Evolutionary conservation across 2,329 filamentous ascomycete genomes (phyloP), one percentile per base, ranked within the genome.

Genomic region (Ophiostoma quercus): DNA sequence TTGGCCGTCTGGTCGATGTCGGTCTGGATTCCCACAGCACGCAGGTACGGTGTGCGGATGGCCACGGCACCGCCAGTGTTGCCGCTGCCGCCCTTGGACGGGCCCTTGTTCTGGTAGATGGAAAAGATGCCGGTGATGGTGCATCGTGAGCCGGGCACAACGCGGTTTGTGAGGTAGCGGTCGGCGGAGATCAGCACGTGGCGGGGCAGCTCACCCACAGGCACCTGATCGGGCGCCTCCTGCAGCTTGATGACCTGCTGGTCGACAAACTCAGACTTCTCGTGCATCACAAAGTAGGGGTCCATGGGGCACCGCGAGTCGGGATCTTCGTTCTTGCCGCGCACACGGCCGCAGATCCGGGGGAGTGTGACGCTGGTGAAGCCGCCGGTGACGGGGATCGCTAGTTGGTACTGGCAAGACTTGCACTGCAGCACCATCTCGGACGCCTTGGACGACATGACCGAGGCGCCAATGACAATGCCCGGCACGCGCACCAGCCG

Each of bases 231-330:
- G 1, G 95, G 95, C 0, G 94, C 95, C 80, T 99, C 95, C 78
- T 99, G 95, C 22, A 99, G 87, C 79, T 99, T 99, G 78, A 99
- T 90, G 71, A 99, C 92, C 79, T 99, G 95, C 79, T 99, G 95
- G 76, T 99, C 95, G 76, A 98, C 94, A 77, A 99, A 99, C 73
- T 89, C 88, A 51, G 92, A 97, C 78, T 91, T 93, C 79, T 99
- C 95, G 77, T 99, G 95, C 71, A 95, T 85, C 70, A 99, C 92
- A 76, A 95, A 96, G 80, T 97, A 99, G 19, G 95, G 95, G 76
- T 99, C 95, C 72, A 99, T 81, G 0, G 94, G 94, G 76, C 95
- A 99, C 75, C 90, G 88, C 51, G 91, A 87, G 51, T 91, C 87
- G 1, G 85, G 84, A 1, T 83, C 82, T 63, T 96, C 92, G 67